phyloP scores from a whole-genome alignment of 768 basidiomycete genomes.

The Rhodotorula sphaerocarpa region DNA sequence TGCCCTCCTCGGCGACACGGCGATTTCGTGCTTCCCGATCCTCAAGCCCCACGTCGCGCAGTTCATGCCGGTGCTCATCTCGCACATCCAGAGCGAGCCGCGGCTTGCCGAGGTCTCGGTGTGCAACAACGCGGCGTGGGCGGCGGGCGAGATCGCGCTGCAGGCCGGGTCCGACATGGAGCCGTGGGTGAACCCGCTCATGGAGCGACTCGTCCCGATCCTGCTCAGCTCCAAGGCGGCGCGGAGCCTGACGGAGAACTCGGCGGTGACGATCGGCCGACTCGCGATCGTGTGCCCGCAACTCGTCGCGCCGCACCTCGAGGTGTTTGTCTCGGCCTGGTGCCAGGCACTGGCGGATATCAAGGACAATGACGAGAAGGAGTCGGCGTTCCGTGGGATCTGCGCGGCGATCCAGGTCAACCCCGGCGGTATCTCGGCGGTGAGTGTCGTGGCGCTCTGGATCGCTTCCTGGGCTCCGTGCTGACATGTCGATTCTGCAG shows the following conservation, averaged over 20 bases:
- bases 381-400: slow-evolving; percentile 94
- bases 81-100: slow-evolving; percentile 85
- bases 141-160: slow-evolving; percentile 94
- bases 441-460: neutral
- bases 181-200: slow-evolving; percentile 80
- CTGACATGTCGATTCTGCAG: slow-evolving; percentile 46
- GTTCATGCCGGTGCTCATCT: slow-evolving; percentile 80
- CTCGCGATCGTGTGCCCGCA: slow-evolving; percentile 86
- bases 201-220: slow-evolving; percentile 83
- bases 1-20: slow-evolving; percentile 95
- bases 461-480: no score
- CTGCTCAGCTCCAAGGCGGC: slow-evolving; percentile 86
- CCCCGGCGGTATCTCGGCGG: slow-evolving; percentile 56
- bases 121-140: slow-evolving; percentile 99
- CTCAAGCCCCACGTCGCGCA: slow-evolving; percentile 76
- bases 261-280: slow-evolving; percentile 94
- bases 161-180: slow-evolving; percentile 81
- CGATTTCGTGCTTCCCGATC: slow-evolving; percentile 85
- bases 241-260: slow-evolving; percentile 90
- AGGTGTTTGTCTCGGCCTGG: slow-evolving; percentile 70
- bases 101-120: slow-evolving; percentile 90
- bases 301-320: slow-evolving; percentile 62
- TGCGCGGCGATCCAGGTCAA: slow-evolving; percentile 93
- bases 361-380: slow-evolving; percentile 98
- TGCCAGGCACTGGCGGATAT: slow-evolving; percentile 88